These are phyloP conservation scores for Penicillium hesseltinei DNA, from an alignment of 2,329 filamentous ascomycete species.

Conservation along the genomic window DNA sequence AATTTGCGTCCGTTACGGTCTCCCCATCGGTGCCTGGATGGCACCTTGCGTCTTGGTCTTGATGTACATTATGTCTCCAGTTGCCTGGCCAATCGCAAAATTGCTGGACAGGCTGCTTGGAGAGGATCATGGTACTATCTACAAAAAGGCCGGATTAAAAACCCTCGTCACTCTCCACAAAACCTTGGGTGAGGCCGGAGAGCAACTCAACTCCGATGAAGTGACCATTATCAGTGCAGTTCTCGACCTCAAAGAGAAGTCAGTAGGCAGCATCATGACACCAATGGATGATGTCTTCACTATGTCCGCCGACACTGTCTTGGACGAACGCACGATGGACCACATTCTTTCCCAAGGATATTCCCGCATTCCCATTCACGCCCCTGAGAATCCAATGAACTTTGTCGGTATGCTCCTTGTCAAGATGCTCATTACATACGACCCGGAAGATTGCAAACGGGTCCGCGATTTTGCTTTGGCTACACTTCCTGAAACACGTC, in stretches of 20 bases:
- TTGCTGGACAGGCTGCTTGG: constrained; percentile 90
- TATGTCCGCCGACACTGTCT: constrained; percentile 88
- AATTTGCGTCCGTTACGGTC: constrained; percentile 90
- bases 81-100: constrained; percentile 94
- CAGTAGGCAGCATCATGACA: constrained; percentile 95
- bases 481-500: constrained; percentile 88
- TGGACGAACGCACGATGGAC: constrained; percentile 94
- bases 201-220: constrained; percentile 93
- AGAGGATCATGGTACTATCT: constrained; percentile 91
- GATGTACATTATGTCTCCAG: constrained; percentile 87
- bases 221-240: constrained; percentile 98
- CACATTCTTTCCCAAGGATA: constrained; percentile 90
- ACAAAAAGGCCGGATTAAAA: constrained; percentile 97
- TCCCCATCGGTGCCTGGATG: constrained; percentile 94
- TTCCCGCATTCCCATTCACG: constrained; percentile 91
- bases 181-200: constrained; percentile 76
- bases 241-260: constrained; percentile 91
- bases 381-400: constrained; percentile 76
- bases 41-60: constrained; percentile 79
- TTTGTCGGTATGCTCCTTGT: constrained; percentile 98
- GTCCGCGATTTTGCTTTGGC: constrained; percentile 91
- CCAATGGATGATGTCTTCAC: constrained; percentile 97
- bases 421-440: constrained; percentile 98
- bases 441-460: constrained; percentile 83
- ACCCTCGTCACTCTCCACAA: constrained; percentile 94